phyloP scores from a whole-genome alignment of 1,139 yeast species.

The Saccharomycopsis hybrid region DNA sequence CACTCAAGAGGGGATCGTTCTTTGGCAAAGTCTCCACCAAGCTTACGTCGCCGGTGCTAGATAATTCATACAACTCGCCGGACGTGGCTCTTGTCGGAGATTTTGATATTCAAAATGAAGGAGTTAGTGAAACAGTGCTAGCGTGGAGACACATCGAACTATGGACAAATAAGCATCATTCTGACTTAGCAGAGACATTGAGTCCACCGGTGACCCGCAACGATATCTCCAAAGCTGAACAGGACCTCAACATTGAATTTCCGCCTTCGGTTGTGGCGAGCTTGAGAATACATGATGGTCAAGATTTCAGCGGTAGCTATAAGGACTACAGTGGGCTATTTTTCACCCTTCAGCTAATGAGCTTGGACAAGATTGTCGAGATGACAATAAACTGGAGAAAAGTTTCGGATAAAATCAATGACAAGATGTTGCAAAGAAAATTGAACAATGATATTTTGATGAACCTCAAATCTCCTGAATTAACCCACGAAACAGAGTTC shows the following conservation, averaged over 20 bases:
- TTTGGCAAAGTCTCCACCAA: constrained; percentile 22
- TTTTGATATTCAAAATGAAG: constrained; percentile 34
- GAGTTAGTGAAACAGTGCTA: constrained; percentile 54
- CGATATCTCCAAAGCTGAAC: constrained; percentile 59
- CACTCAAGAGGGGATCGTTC: constrained; percentile 20
- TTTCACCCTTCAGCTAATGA: constrained; percentile 59
- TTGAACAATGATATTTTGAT: constrained; percentile 8
- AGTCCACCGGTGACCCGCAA: constrained; percentile 58
- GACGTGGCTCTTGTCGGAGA: constrained; percentile 16
- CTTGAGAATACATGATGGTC: constrained; percentile 63
- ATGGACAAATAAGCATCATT: constrained; percentile 50
- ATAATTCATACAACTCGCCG: constrained; percentile 15
- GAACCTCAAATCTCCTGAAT: constrained; percentile 15
- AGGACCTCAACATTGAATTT: constrained; percentile 48
- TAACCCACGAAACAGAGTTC: constrained; percentile 15
- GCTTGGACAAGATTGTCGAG: constrained; percentile 55
- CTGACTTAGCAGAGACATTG: constrained; percentile 50
- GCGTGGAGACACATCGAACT: constrained; percentile 69
- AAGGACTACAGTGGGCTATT: constrained; percentile 55
- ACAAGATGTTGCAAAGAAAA: constrained; percentile 18
- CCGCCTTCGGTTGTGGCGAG: constrained; percentile 60
- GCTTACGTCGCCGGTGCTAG: constrained; percentile 12
- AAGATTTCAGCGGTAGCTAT: constrained; percentile 41
- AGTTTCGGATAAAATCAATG: constrained; percentile 45
- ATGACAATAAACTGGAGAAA: constrained; percentile 65